Evolutionary conservation across 2,329 filamentous ascomycete genomes (phyloP).

Genomic region (Aspergillus amoenus): DNA sequence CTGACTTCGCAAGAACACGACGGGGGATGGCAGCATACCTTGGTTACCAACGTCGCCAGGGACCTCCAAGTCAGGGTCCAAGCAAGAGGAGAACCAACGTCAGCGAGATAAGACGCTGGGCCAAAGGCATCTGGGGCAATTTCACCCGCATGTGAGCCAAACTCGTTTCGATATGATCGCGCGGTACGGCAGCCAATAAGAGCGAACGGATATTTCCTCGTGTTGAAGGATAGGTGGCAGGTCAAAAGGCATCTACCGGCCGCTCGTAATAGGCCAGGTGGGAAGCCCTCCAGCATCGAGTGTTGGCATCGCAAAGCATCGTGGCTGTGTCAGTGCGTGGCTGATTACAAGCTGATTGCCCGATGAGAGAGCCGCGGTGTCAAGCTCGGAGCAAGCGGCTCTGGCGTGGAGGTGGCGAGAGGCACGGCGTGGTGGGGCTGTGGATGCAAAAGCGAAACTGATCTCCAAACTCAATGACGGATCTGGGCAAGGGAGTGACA

Average conservation of each 20-base stretch:
- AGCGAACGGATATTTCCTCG: neutral
- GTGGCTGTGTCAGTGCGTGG: conserved; percentile 5
- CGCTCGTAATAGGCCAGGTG: conserved; percentile 1
- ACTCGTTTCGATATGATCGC: neutral
- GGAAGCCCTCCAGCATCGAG: neutral
- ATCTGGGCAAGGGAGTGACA: too few relatives aligned
- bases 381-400: neutral
- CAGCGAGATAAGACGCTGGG: neutral
- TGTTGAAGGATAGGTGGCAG: neutral
- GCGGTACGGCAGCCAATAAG: neutral
- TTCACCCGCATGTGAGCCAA: neutral
- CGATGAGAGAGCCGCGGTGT: neutral
- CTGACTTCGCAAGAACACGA: neutral
- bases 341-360: conserved; percentile 1
- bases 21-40: neutral
- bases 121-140: neutral
- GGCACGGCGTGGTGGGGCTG: neutral
- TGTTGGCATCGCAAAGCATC: neutral
- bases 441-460: neutral
- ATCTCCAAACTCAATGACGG: neutral
- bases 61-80: neutral
- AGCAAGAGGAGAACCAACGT: neutral
- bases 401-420: neutral
- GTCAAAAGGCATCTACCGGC: neutral
- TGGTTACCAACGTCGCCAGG: neutral